Evolutionary conservation across 2,329 filamentous ascomycete species (phyloP).

Genomic region (Calonectria hongkongensis): DNA sequence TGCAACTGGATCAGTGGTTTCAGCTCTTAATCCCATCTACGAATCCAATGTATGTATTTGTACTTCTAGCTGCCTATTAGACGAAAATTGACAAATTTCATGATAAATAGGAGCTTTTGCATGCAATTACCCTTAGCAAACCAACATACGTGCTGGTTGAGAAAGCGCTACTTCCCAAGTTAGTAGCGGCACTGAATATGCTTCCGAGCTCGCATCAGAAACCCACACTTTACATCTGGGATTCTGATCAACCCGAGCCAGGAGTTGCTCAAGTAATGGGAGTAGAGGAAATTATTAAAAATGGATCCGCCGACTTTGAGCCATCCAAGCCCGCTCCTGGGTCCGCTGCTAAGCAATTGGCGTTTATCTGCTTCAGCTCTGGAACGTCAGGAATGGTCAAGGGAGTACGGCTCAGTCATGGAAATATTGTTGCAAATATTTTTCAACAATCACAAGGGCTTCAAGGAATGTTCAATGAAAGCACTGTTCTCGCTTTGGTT

Average conservation of each 20-base stretch:
- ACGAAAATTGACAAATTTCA: not conserved
- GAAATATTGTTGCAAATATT: slow-evolving; percentile 30
- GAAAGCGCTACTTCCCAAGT: slow-evolving; percentile 15
- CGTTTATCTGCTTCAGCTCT: slow-evolving; percentile 34
- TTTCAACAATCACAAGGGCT: slow-evolving; percentile 34
- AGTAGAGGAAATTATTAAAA: slow-evolving; percentile 14
- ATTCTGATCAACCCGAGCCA: not conserved
- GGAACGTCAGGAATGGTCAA: slow-evolving; percentile 33
- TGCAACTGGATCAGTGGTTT: slow-evolving; percentile 24
- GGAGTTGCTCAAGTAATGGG: not conserved
- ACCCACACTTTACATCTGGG: slow-evolving; percentile 25
- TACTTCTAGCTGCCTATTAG: no score
- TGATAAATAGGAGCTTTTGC: slow-evolving; percentile 14
- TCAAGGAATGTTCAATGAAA: slow-evolving; percentile 23
- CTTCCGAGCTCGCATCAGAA: not conserved
- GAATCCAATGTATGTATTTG: slow-evolving; percentile 18
- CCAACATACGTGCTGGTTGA: slow-evolving; percentile 11
- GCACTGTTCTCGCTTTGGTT: slow-evolving; percentile 21
- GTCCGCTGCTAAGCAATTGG: not conserved
- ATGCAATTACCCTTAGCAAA: slow-evolving; percentile 9
- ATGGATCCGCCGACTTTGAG: slow-evolving; percentile 16
- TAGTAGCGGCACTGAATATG: slow-evolving; percentile 8
- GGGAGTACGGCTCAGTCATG: slow-evolving; percentile 28
- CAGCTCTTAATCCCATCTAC: slow-evolving; percentile 30
- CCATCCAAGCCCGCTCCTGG: not conserved